phyloP scores from a whole-genome alignment of 2,329 filamentous ascomycete genomes.

The Aspergillus fructus region DNA sequence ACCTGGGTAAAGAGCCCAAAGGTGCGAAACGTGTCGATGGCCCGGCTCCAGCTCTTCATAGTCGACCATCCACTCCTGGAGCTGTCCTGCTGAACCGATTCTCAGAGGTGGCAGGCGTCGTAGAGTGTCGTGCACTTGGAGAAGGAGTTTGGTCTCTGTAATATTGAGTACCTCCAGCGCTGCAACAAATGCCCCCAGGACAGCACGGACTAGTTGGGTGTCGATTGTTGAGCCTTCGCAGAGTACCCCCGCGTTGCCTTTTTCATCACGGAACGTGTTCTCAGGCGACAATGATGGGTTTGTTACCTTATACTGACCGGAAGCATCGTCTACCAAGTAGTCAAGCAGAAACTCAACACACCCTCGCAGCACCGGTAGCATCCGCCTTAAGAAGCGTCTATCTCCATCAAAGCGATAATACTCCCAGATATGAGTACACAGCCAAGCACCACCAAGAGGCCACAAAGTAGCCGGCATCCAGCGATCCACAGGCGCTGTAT shows the following conservation, averaged over 20 bases:
- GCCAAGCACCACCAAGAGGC: conserved; percentile 55
- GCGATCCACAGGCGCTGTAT: conserved; percentile 52
- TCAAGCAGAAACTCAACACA: conserved; percentile 31
- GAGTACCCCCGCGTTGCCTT: conserved; percentile 22
- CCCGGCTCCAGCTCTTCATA: conserved; percentile 45
- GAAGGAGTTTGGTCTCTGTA: conserved; percentile 18
- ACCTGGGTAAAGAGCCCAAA: conserved; percentile 50
- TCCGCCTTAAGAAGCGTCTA: conserved; percentile 18
- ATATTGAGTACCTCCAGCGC: conserved; percentile 11
- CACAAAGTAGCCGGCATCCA: conserved; percentile 42
- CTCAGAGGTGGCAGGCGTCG: conserved; percentile 23
- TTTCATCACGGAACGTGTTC: conserved; percentile 27
- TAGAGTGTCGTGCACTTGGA: conserved; percentile 10
- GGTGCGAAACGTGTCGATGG: conserved; percentile 52
- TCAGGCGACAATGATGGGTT: conserved; percentile 31
- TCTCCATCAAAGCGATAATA: conserved; percentile 53
- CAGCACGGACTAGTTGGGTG: conserved; percentile 43
- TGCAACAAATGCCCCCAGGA: conserved; percentile 36
- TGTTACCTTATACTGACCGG: conserved; percentile 25
- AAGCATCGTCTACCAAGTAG: conserved; percentile 26
- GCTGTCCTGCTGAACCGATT: conserved; percentile 25
- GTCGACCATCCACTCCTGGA: conserved; percentile 36
- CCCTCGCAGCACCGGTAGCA: conserved; percentile 27
- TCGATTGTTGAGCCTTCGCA: conserved; percentile 50
- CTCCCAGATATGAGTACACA: conserved; percentile 61